Evolutionary conservation across 495 filamentous ascomycete species (phyloP), one percentile per base, ranked within the genome.

Genomic region (Parathielavia appendiculata): DNA sequence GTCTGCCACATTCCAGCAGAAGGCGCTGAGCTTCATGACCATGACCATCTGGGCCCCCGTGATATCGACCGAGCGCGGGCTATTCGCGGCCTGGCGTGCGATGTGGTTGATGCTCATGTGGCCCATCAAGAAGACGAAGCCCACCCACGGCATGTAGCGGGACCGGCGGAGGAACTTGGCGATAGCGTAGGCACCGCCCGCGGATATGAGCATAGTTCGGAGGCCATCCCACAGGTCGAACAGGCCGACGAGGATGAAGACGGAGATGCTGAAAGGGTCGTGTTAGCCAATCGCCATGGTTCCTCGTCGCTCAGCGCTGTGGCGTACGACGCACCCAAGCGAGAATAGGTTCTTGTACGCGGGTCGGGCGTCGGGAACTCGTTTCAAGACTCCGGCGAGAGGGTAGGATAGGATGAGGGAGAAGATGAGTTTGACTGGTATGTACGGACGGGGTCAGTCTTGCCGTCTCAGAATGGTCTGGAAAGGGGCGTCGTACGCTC

Each of bases 141-240:
- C 91, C 44, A 96, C 82, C 93, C 93, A 98, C 75, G 95, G 95
- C 93, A 98, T 98, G 72, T 91, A 89, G 4, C 90, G 89, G n/a
- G 90, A 90, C 50, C 89, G 79, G 54, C 73, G 74, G 19, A 97
- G 75, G 68, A 87, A 93, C 63, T 83, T 80, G 51, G 93, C 86
- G 63, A 97, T 95, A 55, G 79, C 75, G 69, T 97, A 97, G 34
- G 89, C 81, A 38, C 82, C 92, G 22, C 77, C 81, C 0, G 93
- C 83, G 65, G 87, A 89, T 64, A 95, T 84, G 36, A 90, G 67
- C 19, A 98, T 71, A 1, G 91, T 96, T 32, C 83, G 81, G 26
- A 95, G 73, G 43, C 93, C 93, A 73, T 76, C 76, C 93, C 95
- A 97, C 52, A 98, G 81, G 63, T 92, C 89, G 73, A 95, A 98